These are phyloP conservation scores for Wickerhamomyces hampshirensis DNA, from an alignment of 805 yeast species.

Conservation along the genomic window DNA sequence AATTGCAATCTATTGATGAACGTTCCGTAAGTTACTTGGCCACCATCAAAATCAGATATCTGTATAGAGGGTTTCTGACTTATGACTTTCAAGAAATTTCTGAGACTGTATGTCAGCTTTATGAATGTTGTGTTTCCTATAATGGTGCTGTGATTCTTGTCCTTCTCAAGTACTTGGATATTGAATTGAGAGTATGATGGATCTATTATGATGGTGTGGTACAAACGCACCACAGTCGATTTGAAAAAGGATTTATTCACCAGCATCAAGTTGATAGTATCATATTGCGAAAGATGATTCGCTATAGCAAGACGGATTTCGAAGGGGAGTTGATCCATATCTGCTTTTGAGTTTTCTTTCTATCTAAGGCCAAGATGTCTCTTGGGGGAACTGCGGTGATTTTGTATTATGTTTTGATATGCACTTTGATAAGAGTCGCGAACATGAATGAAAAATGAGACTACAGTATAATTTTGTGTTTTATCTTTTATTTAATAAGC, in stretches of 20 bases:
- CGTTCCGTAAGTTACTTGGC: conserved; percentile 7
- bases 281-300: conserved; percentile 34
- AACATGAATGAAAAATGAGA: too few species aligned
- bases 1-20: conserved; percentile 29
- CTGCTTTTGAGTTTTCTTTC: conserved; percentile 2
- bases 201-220: conserved; percentile 26
- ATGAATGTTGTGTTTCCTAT: conserved; percentile 15
- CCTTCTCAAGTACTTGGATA: conserved; percentile 30
- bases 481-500: too few species aligned
- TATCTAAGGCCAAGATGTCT: not conserved
- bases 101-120: conserved; percentile 36
- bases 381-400: too few species aligned
- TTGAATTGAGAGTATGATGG: conserved; percentile 35
- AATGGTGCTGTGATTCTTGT: conserved; percentile 7
- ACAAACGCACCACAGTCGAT: conserved; percentile 31
- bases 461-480: too few species aligned
- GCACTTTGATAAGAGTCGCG: too few species aligned
- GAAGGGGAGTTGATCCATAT: conserved; percentile 31
- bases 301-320: conserved; percentile 32
- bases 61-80: conserved; percentile 4
- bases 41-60: not conserved
- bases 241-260: conserved; percentile 28
- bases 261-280: conserved; percentile 29
- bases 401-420: too few species aligned
- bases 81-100: conserved; percentile 28